Evolutionary conservation across 169 alveolate species (phyloP), one percentile per base, ranked within the genome.

Genomic region (Babesia ovata): DNA sequence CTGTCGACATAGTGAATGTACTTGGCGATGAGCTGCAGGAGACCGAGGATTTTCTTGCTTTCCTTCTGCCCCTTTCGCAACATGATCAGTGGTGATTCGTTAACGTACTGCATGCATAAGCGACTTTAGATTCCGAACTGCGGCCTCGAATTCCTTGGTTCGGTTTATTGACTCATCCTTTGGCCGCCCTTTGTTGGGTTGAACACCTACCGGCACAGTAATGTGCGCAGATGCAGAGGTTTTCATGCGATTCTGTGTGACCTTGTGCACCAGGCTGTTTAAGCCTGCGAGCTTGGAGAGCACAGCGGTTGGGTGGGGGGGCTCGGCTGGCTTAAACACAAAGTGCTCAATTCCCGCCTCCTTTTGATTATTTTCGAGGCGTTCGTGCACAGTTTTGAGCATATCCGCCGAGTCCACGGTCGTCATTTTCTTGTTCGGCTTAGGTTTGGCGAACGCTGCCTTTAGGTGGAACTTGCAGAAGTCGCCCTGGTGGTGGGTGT

Each of bases 381-480:
- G 14, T 6, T 58, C 65, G 6, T 36, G 19, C 12, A 67, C 46
- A 10, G n/a, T 21, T 21, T 67, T 54, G 1, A 53, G 22, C 22
- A 67, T 67, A n/a, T 67, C 76, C 52, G 66, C 42, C 17, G 63
- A 66, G 9, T 29, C n/a, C 28, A 3, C 22, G 9, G 19, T 12
- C 54, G 0, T 13, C 2, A 10, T n/a, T 0, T 49, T 33, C 44
- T 49, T 49, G 12, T 10, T 24, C 21, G 49, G 22, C 26, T 67
- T 66, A 17, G 75, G 44, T 6, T 26, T 52, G 13, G 44, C 54
- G 16, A 66, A 49, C 7, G 79, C 70, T 8, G 63, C 42, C 48
- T 81, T 81, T n/a, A 72, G 29, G 62, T 81, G 88, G 67, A 57
- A 81, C 61, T 74, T 81, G 52, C 88, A 81, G 60, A 39, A 81